Percentiles rank a stretch among this genome's conserved stretches.
phyloP scores from a whole-genome alignment of 345 rosid genomes.

The Turritis glabra region DNA sequence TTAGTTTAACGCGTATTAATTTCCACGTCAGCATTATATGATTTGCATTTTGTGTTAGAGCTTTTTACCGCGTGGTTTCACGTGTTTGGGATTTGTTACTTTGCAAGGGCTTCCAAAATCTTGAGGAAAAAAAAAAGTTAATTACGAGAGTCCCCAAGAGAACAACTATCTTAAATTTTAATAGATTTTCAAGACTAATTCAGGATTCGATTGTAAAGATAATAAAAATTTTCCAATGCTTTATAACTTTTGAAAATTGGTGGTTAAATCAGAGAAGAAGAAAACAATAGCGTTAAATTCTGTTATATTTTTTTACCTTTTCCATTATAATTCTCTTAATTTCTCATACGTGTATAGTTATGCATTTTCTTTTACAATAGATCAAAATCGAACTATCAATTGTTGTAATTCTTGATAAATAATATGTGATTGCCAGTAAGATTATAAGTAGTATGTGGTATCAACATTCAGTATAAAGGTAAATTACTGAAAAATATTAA shows the following conservation, averaged over 20 bases:
- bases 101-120: neutral
- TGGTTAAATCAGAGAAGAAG: neutral
- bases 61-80: neutral
- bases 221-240: neutral
- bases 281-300: neutral
- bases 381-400: no score
- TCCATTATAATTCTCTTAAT: no score
- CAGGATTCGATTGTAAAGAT: neutral
- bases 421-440: neutral
- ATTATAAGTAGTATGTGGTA: neutral
- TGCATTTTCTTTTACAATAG: neutral
- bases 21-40: conserved; percentile 26
- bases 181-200: neutral
- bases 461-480: no score
- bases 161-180: neutral
- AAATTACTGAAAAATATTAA: no score
- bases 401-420: neutral
- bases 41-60: neutral
- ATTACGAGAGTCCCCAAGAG: neutral
- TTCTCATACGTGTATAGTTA: neutral
- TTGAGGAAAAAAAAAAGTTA: neutral
- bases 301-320: neutral
- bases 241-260: neutral
- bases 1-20: conserved; percentile 19
- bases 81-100: neutral